A percentile compares a stretch with the other conserved stretches of the same genome.
phyloP scores from a whole-genome alignment of 345 rosid species.

The Turnera subulata region DNA sequence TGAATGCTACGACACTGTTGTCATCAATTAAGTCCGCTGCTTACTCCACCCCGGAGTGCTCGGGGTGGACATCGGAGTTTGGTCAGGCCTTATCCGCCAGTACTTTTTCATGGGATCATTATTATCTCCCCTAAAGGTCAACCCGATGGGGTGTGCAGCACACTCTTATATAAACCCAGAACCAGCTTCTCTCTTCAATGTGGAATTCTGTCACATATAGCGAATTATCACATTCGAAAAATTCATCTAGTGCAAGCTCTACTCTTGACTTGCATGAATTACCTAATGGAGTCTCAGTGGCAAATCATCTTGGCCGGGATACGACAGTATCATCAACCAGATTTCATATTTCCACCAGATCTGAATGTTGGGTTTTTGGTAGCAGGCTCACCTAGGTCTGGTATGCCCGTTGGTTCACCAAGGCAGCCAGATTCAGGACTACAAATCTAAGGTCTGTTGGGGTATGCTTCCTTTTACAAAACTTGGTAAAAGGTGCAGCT shows the following conservation, averaged over 20 bases:
- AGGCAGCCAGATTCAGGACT: slow-evolving; percentile 83
- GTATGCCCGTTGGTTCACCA: slow-evolving; percentile 54
- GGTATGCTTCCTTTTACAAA: background rate
- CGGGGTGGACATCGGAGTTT: no score
- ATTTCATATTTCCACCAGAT: slow-evolving; percentile 51
- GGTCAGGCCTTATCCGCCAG: no score
- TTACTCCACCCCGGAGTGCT: no score
- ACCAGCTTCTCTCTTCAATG: no score
- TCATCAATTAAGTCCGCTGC: no score
- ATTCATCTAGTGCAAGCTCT: slow-evolving; percentile 19
- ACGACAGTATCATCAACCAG: slow-evolving; percentile 36
- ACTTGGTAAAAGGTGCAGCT: background rate
- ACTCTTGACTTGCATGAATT: slow-evolving; percentile 16
- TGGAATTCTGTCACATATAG: no score
- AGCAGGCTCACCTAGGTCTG: slow-evolving; percentile 62
- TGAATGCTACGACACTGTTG: no score
- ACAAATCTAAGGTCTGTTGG: slow-evolving; percentile 53
- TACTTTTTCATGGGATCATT: no score
- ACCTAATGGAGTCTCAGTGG: slow-evolving; percentile 15
- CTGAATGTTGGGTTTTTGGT: slow-evolving; percentile 56
- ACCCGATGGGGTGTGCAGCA: no score
- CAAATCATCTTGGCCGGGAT: slow-evolving; percentile 29
- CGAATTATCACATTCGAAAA: slow-evolving; percentile 22
- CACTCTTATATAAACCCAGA: no score
- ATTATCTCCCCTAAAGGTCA: no score